Evolutionary conservation across 2,329 filamentous ascomycete genomes (phyloP), one percentile per base, ranked within the genome.

Genomic region (Tolypocladium tundrense): DNA sequence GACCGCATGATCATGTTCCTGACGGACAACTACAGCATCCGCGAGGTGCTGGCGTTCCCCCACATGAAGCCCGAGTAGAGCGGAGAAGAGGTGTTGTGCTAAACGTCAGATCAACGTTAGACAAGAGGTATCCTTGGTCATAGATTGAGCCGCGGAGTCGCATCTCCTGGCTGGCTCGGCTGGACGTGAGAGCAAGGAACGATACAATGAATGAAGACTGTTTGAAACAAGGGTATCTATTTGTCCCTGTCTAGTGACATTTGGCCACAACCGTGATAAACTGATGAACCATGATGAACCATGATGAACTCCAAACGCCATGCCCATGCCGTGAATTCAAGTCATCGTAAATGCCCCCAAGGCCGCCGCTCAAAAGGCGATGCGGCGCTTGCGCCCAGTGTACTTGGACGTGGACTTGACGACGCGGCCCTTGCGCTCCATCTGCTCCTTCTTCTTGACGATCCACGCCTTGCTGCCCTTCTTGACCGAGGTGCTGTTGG

Each of bases 1-100:
- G 92, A 97, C 77, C 87, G 93, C 60, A 77, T 96, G 73, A 88
- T 91, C 72, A 96, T 96, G 91, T 96, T 96, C 83, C 77, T 97
- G 73, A 96, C 93, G 54, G 86, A 97, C 75, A 90, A 96, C 77
- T 75, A 96, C 78, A 90, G 85, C 66, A 99, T 99, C 73, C 92
- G 94, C 76, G 94, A 99, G 76, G 93, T 97, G 3, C 77, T 97
- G 62, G 86, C 93, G 10, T 99, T 99, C 85, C 94, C 94, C 13
- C 93, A 97, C 77, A 96, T 99, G 90, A 96, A 96, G 84, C 89
- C 93, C 55, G 88, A 93, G 68, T 77, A 80, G 60, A 73, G n/a
- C 21, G 19, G 31, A n/a, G 19, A n/a, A 21, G 3, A 4, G 19
- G 2, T n/a, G 31, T n/a, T n/a, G 14, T 37, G 48, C 19, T 5